Percentiles rank a stretch among this genome's conserved stretches.
These are phyloP conservation scores for Elaeagnus macrophylla DNA, from an alignment of 306 rosid species.

Conservation along the genomic window DNA sequence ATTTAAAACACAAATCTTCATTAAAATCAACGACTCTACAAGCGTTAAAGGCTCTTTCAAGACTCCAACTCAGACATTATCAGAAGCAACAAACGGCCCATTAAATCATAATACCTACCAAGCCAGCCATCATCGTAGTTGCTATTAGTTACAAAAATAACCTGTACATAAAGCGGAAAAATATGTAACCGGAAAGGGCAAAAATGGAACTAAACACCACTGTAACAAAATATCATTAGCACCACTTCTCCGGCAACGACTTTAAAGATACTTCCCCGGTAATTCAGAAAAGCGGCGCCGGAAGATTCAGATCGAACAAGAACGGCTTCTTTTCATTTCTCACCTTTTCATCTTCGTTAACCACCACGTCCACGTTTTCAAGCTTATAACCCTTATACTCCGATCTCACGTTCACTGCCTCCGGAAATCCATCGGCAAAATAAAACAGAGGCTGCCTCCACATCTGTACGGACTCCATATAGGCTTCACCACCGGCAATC, in stretches of 20 bases:
- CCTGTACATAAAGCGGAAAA: slow-evolving; percentile 24
- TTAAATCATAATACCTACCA: too few species aligned
- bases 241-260: neutral
- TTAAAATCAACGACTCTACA: too few species aligned
- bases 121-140: neutral
- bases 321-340: slow-evolving; percentile 35
- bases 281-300: slow-evolving; percentile 47
- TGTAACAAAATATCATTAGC: neutral
- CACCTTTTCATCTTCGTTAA: slow-evolving; percentile 27
- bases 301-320: slow-evolving; percentile 48
- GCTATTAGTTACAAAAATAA: neutral
- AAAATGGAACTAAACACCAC: slow-evolving; percentile 12
- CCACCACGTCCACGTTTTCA: slow-evolving; percentile 38
- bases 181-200: slow-evolving; percentile 5
- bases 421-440: slow-evolving; percentile 1
- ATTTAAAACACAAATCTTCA: too few species aligned
- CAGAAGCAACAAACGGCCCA: too few species aligned
- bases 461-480: slow-evolving; percentile 7
- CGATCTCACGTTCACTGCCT: slow-evolving; percentile 29
- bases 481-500: neutral
- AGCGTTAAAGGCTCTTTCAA: too few species aligned
- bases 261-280: neutral
- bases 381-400: slow-evolving; percentile 48
- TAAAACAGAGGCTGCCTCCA: slow-evolving; percentile 23
- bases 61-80: too few species aligned